Evolutionary conservation across 1,284 basidiomycete genomes (phyloP).

Genomic region (Sanghuangporus baumii): DNA sequence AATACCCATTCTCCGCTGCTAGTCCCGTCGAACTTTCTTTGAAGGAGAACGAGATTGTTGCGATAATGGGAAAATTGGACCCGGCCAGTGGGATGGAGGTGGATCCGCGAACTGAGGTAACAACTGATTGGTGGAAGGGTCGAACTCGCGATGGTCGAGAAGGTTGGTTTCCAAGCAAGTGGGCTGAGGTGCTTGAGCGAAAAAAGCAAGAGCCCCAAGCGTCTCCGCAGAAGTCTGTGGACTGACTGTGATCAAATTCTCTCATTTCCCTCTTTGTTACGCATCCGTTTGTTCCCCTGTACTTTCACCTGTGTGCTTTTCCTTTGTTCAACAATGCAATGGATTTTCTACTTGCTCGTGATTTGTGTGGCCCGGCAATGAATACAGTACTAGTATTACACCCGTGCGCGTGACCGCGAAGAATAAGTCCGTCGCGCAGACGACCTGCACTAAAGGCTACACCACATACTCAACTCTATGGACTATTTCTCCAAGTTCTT

Average conservation of each 20-base stretch:
- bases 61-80: conserved; percentile 82
- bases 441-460: neutral
- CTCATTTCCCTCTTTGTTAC: neutral
- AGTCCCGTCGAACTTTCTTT: conserved; percentile 78
- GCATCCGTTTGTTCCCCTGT: neutral
- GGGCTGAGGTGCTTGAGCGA: conserved; percentile 70
- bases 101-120: conserved; percentile 67
- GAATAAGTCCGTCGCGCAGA: neutral
- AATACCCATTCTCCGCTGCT: conserved; percentile 75
- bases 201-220: conserved; percentile 31
- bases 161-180: conserved; percentile 96
- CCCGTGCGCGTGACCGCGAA: neutral
- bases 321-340: neutral
- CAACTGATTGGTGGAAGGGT: conserved; percentile 94
- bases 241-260: conserved; percentile 26
- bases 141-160: conserved; percentile 89
- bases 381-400: neutral
- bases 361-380: neutral
- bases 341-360: neutral
- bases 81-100: conserved; percentile 63
- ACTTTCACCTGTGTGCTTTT: neutral
- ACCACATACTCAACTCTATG: conserved; percentile 35
- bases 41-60: conserved; percentile 91
- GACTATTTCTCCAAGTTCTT: conserved; percentile 84
- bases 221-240: conserved; percentile 31